Conservation (phyloP, 495 filamentous ascomycete species). For the Rhizodiscina lignyota region DNA sequence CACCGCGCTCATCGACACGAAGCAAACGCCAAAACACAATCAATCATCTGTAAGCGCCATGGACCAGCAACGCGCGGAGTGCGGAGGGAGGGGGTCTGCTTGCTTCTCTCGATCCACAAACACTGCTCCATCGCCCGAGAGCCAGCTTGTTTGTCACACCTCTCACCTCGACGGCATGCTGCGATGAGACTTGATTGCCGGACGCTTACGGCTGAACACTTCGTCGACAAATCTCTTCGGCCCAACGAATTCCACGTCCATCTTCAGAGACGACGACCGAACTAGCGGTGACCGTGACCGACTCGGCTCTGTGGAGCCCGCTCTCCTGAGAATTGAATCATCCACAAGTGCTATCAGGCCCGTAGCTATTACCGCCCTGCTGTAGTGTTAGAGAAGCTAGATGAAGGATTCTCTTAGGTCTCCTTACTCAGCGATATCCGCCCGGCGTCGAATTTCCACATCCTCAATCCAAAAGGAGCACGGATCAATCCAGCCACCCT, state of each 20-base stretch:
- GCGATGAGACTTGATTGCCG: too few relatives aligned
- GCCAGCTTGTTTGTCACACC: too few relatives aligned
- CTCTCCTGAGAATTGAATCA: slow-evolving; percentile 72
- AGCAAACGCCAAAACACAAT: too few relatives aligned
- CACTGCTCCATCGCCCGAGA: too few relatives aligned
- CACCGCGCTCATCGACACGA: too few relatives aligned
- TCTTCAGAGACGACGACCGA: slow-evolving; percentile 35
- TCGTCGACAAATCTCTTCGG: slow-evolving; percentile 64
- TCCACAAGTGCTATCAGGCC: slow-evolving; percentile 83
- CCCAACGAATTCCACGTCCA: slow-evolving; percentile 49
- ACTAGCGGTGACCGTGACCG: slow-evolving; percentile 38
- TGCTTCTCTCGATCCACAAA: too few relatives aligned
- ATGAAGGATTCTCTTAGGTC: slow-evolving; percentile 85
- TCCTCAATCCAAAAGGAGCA: slow-evolving; percentile 81
- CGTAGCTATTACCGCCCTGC: slow-evolving; percentile 73
- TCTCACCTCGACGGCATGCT: too few relatives aligned
- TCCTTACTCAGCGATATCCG: slow-evolving; percentile 46
- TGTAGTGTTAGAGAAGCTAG: slow-evolving; percentile 15
- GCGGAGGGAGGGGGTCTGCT: too few relatives aligned
- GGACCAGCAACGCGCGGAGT: too few relatives aligned
- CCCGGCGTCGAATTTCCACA: too few relatives aligned
- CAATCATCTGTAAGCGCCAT: too few relatives aligned
- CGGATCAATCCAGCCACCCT: slow-evolving; percentile 84
- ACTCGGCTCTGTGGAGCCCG: slow-evolving; percentile 47
- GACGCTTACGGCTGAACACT: slow-evolving; percentile 57